Base-by-base conservation (phyloP, 108 stramenopile species). In the Ochromonas danica region DNA sequence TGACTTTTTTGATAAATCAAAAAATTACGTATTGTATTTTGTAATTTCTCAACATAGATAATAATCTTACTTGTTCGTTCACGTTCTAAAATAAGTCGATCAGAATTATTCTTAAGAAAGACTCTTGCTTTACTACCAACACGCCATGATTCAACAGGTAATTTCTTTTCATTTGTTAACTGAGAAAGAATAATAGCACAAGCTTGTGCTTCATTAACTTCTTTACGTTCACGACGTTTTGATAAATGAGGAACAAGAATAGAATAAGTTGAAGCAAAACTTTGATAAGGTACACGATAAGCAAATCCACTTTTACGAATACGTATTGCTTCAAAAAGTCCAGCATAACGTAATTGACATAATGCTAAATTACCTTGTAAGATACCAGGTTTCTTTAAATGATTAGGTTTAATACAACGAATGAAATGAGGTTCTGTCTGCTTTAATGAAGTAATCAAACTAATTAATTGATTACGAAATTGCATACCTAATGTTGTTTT, bases 391-490 rank as follows among this genome's bases (percentile, higher is more conserved):
- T 31, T 28, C 86, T 89, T 89, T 28, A 80, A 38, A 25, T 77
- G 84, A 82, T 89, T 89, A 35, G 88, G 88, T 77, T 89, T 89
- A 70, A 89, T 79, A 78, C 87, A 87, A 1, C 88, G 87, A 35
- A 89, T 86, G 78, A 82, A 88, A 78, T 87, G 86, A n/a, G 88
- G 88, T 36, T 65, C 42, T 0, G 89, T 89, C 10, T 30, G 27
- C 27, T 77, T 41, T 36, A 89, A 80, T 28, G 80, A 87, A 57
- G 41, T 78, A 61, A 89, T 78, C 45, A 89, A 87, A 1, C 60
- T 74, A 17, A 72, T 71, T 43, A 89, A 88, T 51, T 85, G 85
- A 39, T 82, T 83, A 36, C 85, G 83, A 74, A 88, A 88, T 35
- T 85, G 84, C 30, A 81, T 74, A 61, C 87, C 87, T 30, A 88